A percentile compares a stretch with the other conserved stretches of the same genome.
Conservation (phyloP, 169 alveolate species). For the Cytauxzoon felis region DNA sequence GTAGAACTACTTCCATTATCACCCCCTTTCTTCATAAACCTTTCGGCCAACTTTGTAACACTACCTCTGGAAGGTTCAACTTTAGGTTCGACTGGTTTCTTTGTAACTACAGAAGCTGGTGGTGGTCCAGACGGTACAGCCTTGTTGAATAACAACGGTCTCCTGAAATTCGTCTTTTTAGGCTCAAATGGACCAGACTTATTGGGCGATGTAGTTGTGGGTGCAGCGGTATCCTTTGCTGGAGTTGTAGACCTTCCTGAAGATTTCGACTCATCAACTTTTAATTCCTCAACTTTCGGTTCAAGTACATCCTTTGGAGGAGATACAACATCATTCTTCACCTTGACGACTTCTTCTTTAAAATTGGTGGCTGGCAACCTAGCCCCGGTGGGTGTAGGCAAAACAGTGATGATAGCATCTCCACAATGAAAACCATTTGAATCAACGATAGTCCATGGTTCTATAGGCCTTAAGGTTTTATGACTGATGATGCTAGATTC, state of each 20-base stretch:
- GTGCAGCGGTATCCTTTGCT: not conserved
- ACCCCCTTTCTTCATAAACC: not conserved
- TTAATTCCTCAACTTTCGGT: not conserved
- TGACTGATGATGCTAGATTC: constrained; percentile 60
- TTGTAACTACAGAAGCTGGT: not conserved
- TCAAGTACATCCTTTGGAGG: not conserved
- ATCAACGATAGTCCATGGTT: constrained; percentile 69
- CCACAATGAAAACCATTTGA: constrained; percentile 62
- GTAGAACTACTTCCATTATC: too few species aligned
- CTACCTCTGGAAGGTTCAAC: not conserved
- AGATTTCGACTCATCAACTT: constrained; percentile 6
- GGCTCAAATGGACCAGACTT: constrained; percentile 11
- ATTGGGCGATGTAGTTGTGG: constrained; percentile 10
- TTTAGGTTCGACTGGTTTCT: not conserved
- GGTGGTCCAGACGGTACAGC: constrained; percentile 22
- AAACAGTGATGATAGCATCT: constrained; percentile 67
- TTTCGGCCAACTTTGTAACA: not conserved
- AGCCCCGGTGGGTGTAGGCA: constrained; percentile 67
- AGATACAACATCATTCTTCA: not conserved
- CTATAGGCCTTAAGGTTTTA: constrained; percentile 57
- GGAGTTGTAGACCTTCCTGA: not conserved
- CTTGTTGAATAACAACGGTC: constrained; percentile 59
- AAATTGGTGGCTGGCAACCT: constrained; percentile 80
- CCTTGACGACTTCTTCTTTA: constrained; percentile 24
- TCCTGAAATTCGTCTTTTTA: constrained; percentile 26